Base-by-base conservation (phyloP, 305 asterid genomes). In the Fraxinus xanthoxyloides region DNA sequence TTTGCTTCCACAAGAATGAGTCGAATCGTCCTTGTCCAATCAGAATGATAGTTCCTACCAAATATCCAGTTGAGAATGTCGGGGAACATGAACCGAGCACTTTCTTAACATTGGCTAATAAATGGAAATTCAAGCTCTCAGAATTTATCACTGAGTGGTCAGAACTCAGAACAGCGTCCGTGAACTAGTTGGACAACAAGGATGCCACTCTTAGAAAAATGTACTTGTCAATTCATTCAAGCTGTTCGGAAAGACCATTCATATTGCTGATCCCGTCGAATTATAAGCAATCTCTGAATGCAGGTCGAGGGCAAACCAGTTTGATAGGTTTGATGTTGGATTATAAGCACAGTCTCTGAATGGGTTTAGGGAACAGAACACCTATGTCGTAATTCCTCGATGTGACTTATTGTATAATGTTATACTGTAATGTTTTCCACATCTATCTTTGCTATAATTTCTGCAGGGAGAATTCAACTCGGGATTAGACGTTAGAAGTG, bases 231-330 rank as follows among this genome's bases (percentile, higher is more conserved):
- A 26, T 35, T 86, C 93, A 7, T 85, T 91, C 81, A 90, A 69
- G 78, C 78, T 91, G 84, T 91, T 91, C 48, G 95, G 92, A 46
- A 83, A 72, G 90, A 79, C 84, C 61, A 90, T 91, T 76, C 63
- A 61, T 79, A 34, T 72, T 78, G 65, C 85, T 17, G 72, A 46
- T 75, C 84, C 76, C 3, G 59, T 34, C 65, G 85, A 43, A 61
- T 32, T 32, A 32, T 32, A 32, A 32, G 36, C 36, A 32, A 7
- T 32, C 36, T 32, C 83, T 31, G 4, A 72, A 77, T 77, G 15
- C 4, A 13, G 51, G 12, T 13, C 3, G 51, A 43, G 51, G 15
- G 17, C 51, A 10, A 43, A 43, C 51, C 51, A 2, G 51, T 9
- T 40, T 40, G 51, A 43, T 3, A 10, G 51, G 51, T 10, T 12